Evolutionary conservation across 108 stramenopile genomes (phyloP).

Genomic region (Pseudonitzschia pungens): DNA sequence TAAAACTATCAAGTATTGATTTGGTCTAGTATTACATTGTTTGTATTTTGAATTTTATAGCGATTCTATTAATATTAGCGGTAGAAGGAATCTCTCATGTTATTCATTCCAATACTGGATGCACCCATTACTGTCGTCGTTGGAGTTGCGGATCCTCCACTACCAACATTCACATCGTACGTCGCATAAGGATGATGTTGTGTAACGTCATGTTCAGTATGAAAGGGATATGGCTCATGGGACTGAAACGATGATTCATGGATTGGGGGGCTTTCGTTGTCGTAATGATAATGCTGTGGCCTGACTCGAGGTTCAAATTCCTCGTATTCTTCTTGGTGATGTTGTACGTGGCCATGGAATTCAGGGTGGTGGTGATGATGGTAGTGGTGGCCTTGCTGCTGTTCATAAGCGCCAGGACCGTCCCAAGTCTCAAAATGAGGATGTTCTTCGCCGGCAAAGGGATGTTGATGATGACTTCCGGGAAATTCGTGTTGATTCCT

Average conservation of each 20-base stretch:
- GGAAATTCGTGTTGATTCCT: conserved; percentile 2
- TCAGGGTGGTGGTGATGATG: conserved; percentile 7
- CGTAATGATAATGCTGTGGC: neutral
- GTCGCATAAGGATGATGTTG: neutral
- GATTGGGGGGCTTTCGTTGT: neutral
- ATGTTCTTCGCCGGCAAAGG: neutral
- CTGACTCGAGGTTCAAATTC: conserved; percentile 10
- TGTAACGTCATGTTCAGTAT: neutral
- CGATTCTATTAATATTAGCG: neutral
- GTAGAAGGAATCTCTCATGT: neutral
- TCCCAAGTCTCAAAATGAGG: conserved; percentile 3
- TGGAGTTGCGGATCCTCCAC: neutral
- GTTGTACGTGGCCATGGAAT: neutral
- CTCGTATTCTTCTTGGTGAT: conserved; percentile 9
- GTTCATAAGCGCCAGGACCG: conserved; percentile 10
- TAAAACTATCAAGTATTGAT: too few relatives aligned
- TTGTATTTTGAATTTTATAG: neutral
- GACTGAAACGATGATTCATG: neutral
- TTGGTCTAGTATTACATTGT: too few relatives aligned
- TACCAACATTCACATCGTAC: neutral
- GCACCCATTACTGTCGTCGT: neutral
- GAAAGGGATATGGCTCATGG: neutral
- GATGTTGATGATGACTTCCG: neutral
- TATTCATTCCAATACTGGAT: conserved; percentile 12
- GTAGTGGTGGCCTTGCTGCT: conserved; percentile 1